These are phyloP conservation scores for Nicotiana sylvestris DNA, from an alignment of 257 asterid genomes.

Conservation along the genomic window DNA sequence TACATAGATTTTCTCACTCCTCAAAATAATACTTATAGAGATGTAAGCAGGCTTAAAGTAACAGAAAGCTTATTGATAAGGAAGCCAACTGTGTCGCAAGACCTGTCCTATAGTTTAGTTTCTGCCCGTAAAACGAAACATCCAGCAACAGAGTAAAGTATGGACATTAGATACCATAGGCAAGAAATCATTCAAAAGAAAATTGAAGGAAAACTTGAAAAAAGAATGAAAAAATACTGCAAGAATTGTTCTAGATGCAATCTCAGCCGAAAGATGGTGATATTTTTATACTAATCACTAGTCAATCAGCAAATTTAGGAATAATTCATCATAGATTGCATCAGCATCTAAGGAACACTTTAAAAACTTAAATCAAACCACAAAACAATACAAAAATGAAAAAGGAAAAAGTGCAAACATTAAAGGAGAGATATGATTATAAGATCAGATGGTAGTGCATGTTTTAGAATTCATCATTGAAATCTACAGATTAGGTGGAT, in stretches of 20 bases:
- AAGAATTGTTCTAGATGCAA: conserved; percentile 24
- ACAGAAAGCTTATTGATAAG: conserved; percentile 29
- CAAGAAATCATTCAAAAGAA: background rate
- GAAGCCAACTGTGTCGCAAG: conserved; percentile 66
- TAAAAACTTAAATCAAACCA: background rate
- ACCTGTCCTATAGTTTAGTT: conserved; percentile 33
- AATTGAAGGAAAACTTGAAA: background rate
- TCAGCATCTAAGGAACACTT: background rate
- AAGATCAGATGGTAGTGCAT: conserved; percentile 93
- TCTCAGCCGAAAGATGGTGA: conserved; percentile 99
- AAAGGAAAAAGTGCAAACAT: background rate
- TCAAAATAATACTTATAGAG: background rate
- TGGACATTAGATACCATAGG: conserved; percentile 56
- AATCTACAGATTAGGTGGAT: conserved; percentile 46
- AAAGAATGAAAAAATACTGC: background rate
- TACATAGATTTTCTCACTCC: background rate
- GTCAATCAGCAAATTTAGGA: conserved; percentile 28
- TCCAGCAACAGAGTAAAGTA: conserved; percentile 33
- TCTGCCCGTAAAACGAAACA: conserved; percentile 55
- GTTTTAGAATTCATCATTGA: conserved; percentile 52
- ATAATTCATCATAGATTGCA: conserved; percentile 51
- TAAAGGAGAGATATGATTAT: background rate
- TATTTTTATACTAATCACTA: conserved; percentile 38
- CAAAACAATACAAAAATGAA: background rate
- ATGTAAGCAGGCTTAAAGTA: conserved; percentile 32